Percentiles rank a stretch among this genome's conserved stretches.
phyloP scores from a whole-genome alignment of 2,329 filamentous ascomycete species.

The Dissoconium aciculare region DNA sequence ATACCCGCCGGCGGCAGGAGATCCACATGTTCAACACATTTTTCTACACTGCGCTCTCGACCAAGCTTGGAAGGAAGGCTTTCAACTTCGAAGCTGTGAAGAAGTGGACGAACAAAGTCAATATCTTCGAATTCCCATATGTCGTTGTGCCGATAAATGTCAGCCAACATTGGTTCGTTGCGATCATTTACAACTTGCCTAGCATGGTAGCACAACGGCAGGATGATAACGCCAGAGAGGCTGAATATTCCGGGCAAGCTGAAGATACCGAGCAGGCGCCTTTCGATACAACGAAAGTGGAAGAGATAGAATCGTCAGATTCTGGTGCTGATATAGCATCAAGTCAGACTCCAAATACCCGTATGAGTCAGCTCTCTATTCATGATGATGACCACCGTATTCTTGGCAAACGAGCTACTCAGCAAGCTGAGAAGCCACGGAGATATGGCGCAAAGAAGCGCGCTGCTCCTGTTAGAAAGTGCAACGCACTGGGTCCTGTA shows the following conservation, averaged over 20 bases:
- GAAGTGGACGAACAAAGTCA: slow-evolving; percentile 67
- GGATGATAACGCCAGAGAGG: slow-evolving; percentile 6
- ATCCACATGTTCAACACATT: slow-evolving; percentile 88
- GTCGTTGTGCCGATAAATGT: slow-evolving; percentile 89
- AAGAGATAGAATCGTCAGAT: no score
- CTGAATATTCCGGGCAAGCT: not conserved
- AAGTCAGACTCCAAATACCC: not conserved
- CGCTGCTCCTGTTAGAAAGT: slow-evolving; percentile 16
- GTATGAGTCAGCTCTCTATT: not conserved
- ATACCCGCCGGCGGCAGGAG: slow-evolving; percentile 31
- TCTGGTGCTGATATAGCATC: no score
- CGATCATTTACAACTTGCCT: slow-evolving; percentile 87
- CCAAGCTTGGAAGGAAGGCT: slow-evolving; percentile 34
- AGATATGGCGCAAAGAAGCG: slow-evolving; percentile 12
- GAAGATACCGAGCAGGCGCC: not conserved
- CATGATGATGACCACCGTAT: not conserved
- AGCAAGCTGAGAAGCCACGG: slow-evolving; percentile 1
- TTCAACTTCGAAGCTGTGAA: slow-evolving; percentile 79
- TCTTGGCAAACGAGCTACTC: not conserved
- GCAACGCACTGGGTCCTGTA: slow-evolving; percentile 34
- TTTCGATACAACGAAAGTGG: not conserved
- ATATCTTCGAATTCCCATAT: slow-evolving; percentile 76
- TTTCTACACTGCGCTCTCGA: slow-evolving; percentile 66
- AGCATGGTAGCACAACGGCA: slow-evolving; percentile 16
- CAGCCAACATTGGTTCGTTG: slow-evolving; percentile 75